Conservation (phyloP, 2,329 filamentous ascomycete species). For the Knoxdaviesia proteae region DNA sequence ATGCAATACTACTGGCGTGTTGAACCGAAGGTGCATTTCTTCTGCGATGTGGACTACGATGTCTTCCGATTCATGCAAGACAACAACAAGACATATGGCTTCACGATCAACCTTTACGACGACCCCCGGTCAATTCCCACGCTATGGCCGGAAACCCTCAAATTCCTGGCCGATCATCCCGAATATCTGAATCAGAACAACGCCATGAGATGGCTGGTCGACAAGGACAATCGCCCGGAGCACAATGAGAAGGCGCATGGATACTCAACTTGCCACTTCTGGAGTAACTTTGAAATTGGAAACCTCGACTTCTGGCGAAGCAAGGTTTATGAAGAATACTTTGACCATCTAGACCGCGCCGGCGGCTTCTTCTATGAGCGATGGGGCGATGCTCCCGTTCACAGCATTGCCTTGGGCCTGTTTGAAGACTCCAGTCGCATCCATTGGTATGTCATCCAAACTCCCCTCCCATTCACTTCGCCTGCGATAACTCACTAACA, state of each 20-base stretch:
- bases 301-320: slow-evolving; percentile 87
- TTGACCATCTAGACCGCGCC: slow-evolving; percentile 79
- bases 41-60: slow-evolving; percentile 96
- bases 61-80: slow-evolving; percentile 97
- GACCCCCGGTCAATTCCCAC: slow-evolving; percentile 66
- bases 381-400: slow-evolving; percentile 95
- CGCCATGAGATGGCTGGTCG: slow-evolving; percentile 72
- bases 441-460: slow-evolving; percentile 54
- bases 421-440: slow-evolving; percentile 84
- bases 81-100: slow-evolving; percentile 96
- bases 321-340: slow-evolving; percentile 82
- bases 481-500: slow-evolving; percentile 3
- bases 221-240: slow-evolving; percentile 53
- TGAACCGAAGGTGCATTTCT: slow-evolving; percentile 96
- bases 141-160: slow-evolving; percentile 87
- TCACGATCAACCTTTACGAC: slow-evolving; percentile 95
- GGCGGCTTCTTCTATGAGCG: slow-evolving; percentile 98
- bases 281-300: slow-evolving; percentile 95
- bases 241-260: slow-evolving; percentile 69
- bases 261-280: slow-evolving; percentile 97
- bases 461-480: background rate
- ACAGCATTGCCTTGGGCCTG: slow-evolving; percentile 77
- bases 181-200: slow-evolving; percentile 67
- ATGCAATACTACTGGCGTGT: slow-evolving; percentile 95
- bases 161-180: slow-evolving; percentile 72